Evolutionary conservation across 2,329 filamentous ascomycete genomes (phyloP), one percentile per base, ranked within the genome.

Genomic region (Botrytis sinoallii): DNA sequence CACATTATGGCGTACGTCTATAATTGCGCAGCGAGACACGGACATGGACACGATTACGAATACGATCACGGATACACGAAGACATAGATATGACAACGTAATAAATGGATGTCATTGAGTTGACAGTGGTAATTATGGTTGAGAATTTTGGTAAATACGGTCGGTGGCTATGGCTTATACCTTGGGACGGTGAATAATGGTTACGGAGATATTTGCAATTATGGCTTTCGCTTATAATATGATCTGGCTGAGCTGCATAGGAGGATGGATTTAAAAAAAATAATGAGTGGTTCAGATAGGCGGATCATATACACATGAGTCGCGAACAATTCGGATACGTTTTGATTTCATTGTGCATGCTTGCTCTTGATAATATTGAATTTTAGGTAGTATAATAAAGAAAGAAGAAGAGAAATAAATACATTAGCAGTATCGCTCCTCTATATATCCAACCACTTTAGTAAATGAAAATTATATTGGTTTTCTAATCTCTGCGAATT

Each of bases 11-110:
- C 46, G 48, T 29, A 55, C 65, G 14, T 52, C 38, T 67, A 67
- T 25, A 46, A 67, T 32, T 67, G 65, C 65, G 32, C 32, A 20
- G 38, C 22, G 65, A 20, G 32, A 55, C 65, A 65, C 22, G 18
- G 63, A 7, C n/a, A 32, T 9, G 61, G 38, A 63, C n/a, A 55
- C 25, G 52, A 55, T n/a, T 18, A 61, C 59, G 59, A 40, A 38
- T 25, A 61, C 59, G 32, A 35, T 38, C 35, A 61, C 22, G 59
- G 32, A 61, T 61, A 38, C 64, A 66, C 64, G 64, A 66, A 66
- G 64, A 66, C 64, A 67, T 67, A 52, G 32, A 52, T 16, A 67
- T 35, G 65, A 55, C 6, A 52, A 55, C 32, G 25, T 55, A 40
- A 67, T 38, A n/a, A n/a, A 46, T 42, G 46, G 46, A 66, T 52